Percentiles rank a stretch among this genome's conserved stretches.
These are phyloP conservation scores for Komagataella phaffii DNA, from an alignment of 805 yeast species.

Conservation along the genomic window DNA sequence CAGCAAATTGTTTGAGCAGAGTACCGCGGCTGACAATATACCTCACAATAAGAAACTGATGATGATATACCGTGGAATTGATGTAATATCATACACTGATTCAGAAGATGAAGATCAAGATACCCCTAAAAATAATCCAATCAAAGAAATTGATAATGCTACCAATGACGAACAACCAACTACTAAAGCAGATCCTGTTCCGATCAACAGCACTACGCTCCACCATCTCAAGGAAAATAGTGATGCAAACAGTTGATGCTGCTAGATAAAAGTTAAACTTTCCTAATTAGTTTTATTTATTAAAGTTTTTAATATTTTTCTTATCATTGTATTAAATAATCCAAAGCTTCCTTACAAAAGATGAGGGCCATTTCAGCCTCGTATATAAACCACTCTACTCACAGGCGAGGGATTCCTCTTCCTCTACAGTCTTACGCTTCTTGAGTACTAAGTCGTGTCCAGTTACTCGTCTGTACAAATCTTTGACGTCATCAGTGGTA, in stretches of 20 bases:
- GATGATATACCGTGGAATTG: conserved; percentile 23
- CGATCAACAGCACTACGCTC: neutral
- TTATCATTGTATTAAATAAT: neutral
- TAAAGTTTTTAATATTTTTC: neutral
- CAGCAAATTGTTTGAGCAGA: conserved; percentile 13
- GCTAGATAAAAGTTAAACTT: neutral
- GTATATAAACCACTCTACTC: conserved; percentile 5
- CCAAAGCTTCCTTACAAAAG: neutral
- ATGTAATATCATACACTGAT: conserved; percentile 14
- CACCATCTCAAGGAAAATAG: neutral
- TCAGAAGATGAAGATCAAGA: neutral
- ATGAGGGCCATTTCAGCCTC: neutral
- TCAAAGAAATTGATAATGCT: neutral
- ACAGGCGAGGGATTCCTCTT: conserved; percentile 35
- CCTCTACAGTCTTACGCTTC: conserved; percentile 57
- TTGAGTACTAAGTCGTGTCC: conserved; percentile 86
- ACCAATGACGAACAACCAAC: neutral
- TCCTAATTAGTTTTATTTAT: too few relatives aligned
- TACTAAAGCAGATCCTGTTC: neutral
- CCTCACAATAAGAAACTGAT: conserved; percentile 15
- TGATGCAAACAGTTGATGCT: neutral
- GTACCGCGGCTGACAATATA: conserved; percentile 16
- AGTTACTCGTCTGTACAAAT: conserved; percentile 79
- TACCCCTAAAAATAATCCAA: neutral
- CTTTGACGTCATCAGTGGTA: conserved; percentile 94